Percentiles rank a stretch among this genome's conserved stretches.
phyloP scores from a whole-genome alignment of 2,329 filamentous ascomycete species.

The Colletotrichum sp. region DNA sequence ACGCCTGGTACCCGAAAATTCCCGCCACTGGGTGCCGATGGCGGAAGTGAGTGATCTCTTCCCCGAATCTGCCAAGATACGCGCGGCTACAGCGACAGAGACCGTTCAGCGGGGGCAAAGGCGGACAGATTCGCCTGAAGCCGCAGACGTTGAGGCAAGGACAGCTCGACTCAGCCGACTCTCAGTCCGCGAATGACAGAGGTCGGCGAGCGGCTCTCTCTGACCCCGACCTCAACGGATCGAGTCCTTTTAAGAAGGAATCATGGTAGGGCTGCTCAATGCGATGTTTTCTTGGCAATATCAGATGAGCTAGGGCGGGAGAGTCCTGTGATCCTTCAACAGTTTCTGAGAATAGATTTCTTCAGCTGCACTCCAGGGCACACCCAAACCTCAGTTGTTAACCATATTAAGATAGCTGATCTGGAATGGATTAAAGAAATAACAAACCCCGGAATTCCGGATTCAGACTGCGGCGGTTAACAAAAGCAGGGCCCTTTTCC shows the following conservation, averaged over 20 bases:
- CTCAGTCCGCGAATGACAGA: neutral
- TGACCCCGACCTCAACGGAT: neutral
- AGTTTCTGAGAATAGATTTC: neutral
- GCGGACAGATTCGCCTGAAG: neutral
- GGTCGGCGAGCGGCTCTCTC: neutral
- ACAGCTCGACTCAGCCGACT: neutral
- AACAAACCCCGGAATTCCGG: neutral
- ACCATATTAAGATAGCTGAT: neutral
- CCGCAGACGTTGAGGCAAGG: neutral
- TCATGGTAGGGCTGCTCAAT: neutral
- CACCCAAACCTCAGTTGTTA: neutral
- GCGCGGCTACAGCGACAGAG: neutral
- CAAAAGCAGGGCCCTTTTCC: neutral
- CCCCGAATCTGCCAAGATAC: neutral
- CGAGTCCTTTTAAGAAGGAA: neutral
- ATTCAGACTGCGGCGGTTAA: neutral
- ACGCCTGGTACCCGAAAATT: neutral
- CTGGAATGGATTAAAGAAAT: neutral
- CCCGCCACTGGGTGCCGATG: neutral
- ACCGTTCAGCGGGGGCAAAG: neutral
- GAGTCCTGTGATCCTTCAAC: neutral
- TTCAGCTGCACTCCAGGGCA: neutral
- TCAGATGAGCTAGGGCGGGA: neutral
- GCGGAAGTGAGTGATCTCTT: neutral
- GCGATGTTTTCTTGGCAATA: neutral